Conservation (phyloP, 2,329 filamentous ascomycete species). For the Colletotrichum cordylinicola region DNA sequence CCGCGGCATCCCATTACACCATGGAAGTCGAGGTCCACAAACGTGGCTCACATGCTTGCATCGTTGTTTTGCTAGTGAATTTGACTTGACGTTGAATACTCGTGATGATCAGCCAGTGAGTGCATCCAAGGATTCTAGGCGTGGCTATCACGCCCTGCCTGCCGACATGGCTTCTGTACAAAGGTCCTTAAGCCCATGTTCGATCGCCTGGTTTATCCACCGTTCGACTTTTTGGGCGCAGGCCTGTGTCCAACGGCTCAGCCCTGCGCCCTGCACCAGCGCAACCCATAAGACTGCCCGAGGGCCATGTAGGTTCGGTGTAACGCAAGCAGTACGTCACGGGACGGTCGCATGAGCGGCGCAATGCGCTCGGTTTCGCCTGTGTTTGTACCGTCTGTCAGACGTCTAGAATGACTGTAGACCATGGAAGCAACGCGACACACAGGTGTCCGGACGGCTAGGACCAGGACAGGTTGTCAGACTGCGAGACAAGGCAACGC, state of each 20-base stretch:
- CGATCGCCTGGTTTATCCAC: background rate
- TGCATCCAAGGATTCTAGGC: background rate
- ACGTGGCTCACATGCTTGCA: slow-evolving; percentile 62
- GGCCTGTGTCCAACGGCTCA: background rate
- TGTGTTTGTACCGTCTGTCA: slow-evolving; percentile 28
- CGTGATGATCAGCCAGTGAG: background rate
- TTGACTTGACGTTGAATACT: background rate
- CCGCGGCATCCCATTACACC: slow-evolving; percentile 60
- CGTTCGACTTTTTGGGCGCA: background rate
- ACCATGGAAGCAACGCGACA: background rate
- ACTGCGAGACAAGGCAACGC: background rate
- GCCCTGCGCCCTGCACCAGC: background rate
- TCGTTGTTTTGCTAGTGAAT: background rate
- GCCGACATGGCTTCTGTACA: background rate
- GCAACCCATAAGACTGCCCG: background rate
- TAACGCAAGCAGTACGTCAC: background rate
- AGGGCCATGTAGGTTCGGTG: background rate
- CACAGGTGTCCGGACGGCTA: background rate
- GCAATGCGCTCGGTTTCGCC: slow-evolving; percentile 11
- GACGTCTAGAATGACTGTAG: background rate
- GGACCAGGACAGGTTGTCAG: background rate
- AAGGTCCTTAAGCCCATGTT: background rate
- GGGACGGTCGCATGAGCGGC: background rate
- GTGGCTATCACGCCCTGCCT: background rate
- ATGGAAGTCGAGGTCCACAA: slow-evolving; percentile 76